A percentile compares a stretch with the other conserved stretches of the same genome.
These are phyloP conservation scores for Saccharomyces eubayanus DNA, from an alignment of 805 yeast species.

Conservation along the genomic window DNA sequence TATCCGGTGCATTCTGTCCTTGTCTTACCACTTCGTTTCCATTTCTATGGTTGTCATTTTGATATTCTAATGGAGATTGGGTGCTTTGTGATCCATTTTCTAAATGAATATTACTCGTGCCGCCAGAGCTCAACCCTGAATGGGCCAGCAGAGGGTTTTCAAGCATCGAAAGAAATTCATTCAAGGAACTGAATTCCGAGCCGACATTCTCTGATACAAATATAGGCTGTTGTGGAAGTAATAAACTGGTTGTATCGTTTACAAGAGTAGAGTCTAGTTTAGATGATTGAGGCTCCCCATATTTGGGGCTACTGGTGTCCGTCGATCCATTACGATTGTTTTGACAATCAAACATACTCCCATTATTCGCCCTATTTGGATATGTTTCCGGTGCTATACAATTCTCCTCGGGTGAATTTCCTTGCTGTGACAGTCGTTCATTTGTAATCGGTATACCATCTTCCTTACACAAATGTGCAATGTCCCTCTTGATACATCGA, in stretches of 20 bases:
- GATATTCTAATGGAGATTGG: neutral
- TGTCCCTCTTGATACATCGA: slow-evolving; percentile 77
- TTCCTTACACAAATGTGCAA: slow-evolving; percentile 80
- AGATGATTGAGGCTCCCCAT: neutral
- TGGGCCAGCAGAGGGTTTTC: slow-evolving; percentile 57
- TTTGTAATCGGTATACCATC: slow-evolving; percentile 28
- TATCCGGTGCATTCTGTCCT: neutral
- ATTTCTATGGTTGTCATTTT: neutral
- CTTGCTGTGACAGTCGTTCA: neutral
- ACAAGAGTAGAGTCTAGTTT: neutral
- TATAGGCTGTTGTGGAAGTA: slow-evolving; percentile 55
- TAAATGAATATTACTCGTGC: neutral
- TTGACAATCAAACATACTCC: slow-evolving; percentile 21
- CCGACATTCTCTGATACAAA: slow-evolving; percentile 90
- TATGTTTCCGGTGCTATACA: neutral
- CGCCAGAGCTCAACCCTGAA: neutral
- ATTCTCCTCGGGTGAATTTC: neutral
- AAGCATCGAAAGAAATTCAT: slow-evolving; percentile 81
- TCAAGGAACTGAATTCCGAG: slow-evolving; percentile 80
- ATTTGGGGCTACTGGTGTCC: slow-evolving; percentile 24
- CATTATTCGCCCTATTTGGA: neutral
- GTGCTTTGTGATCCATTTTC: neutral
- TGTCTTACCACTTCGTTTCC: neutral
- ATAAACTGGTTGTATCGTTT: slow-evolving; percentile 1
- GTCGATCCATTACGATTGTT: neutral